These are phyloP conservation scores for Eruca vesicaria DNA, from an alignment of 441 rosid genomes.

Conservation along the genomic window DNA sequence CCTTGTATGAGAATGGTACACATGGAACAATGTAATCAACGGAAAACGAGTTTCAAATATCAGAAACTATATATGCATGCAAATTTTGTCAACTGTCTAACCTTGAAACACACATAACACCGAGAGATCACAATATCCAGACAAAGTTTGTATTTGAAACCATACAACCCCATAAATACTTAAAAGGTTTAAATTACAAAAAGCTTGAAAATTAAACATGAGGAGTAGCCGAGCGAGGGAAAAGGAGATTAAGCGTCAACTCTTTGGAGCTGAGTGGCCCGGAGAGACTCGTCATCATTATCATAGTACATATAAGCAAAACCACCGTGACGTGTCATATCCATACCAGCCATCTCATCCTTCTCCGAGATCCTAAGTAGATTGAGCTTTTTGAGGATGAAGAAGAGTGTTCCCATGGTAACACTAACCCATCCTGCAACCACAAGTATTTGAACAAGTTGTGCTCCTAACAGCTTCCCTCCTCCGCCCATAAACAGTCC, in stretches of 20 bases:
- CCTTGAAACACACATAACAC: neutral
- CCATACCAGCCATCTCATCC: slow-evolving; percentile 87
- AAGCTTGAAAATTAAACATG: neutral
- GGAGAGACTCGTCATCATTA: slow-evolving; percentile 40
- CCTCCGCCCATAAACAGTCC: slow-evolving; percentile 93
- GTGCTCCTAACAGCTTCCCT: slow-evolving; percentile 74
- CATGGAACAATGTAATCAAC: too few relatives aligned
- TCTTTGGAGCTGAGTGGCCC: slow-evolving; percentile 43
- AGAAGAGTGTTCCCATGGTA: slow-evolving; percentile 79
- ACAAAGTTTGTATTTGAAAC: slow-evolving; percentile 11
- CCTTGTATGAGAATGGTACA: too few relatives aligned
- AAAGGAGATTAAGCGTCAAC: slow-evolving; percentile 35
- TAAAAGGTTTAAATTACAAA: neutral
- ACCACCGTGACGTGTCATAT: slow-evolving; percentile 77
- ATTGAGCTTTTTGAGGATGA: slow-evolving; percentile 46
- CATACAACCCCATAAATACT: neutral
- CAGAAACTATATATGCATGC: too few relatives aligned
- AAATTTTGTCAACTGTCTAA: too few relatives aligned
- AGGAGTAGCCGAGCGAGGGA: slow-evolving; percentile 5
- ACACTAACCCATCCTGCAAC: slow-evolving; percentile 85
- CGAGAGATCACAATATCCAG: slow-evolving; percentile 3
- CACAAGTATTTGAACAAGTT: slow-evolving; percentile 64
- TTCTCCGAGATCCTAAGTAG: slow-evolving; percentile 65
- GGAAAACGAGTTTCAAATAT: too few relatives aligned
- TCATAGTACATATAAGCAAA: slow-evolving; percentile 70